These are phyloP conservation scores for Colletotrichum sidae DNA, from an alignment of 2,329 filamentous ascomycete genomes.

Conservation along the genomic window DNA sequence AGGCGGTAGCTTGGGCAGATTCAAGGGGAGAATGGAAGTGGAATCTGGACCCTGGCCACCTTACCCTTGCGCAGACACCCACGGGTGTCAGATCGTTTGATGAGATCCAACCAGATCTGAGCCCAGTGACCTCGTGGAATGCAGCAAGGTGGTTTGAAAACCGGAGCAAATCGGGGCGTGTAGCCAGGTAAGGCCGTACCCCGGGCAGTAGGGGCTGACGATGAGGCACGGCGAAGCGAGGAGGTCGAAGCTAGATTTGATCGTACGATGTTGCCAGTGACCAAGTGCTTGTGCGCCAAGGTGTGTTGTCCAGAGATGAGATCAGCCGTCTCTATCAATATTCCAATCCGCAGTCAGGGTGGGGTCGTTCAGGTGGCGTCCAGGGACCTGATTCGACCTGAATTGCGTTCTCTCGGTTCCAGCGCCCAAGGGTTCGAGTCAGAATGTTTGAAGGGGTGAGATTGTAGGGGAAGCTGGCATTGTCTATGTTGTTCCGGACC, in stretches of 20 bases:
- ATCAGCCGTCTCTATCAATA: not conserved
- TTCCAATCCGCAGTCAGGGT: not conserved
- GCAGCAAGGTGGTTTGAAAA: constrained; percentile 7
- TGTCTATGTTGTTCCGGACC: constrained; percentile 8
- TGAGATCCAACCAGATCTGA: constrained; percentile 36
- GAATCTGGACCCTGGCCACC: constrained; percentile 16
- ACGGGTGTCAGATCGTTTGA: constrained; percentile 37
- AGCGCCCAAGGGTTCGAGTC: constrained; percentile 20
- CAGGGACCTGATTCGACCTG: constrained; percentile 11
- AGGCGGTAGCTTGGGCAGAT: constrained; percentile 24
- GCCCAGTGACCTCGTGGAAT: constrained; percentile 32
- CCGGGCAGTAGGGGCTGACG: not conserved
- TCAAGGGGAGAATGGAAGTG: constrained; percentile 1
- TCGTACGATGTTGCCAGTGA: constrained; percentile 32
- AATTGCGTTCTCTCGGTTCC: constrained; percentile 2
- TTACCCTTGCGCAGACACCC: constrained; percentile 29
- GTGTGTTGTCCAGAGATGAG: not conserved
- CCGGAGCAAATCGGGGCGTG: constrained; percentile 23
- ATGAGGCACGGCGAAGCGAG: constrained; percentile 27
- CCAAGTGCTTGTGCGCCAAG: constrained; percentile 25
- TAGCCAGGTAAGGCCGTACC: constrained; percentile 9
- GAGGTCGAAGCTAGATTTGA: constrained; percentile 20
- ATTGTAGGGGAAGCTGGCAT: constrained; percentile 7
- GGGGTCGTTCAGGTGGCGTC: constrained; percentile 8
- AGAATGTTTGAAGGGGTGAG: constrained; percentile 23